These are phyloP conservation scores for Psilocybe cyanescens DNA, from an alignment of 768 basidiomycete genomes.

Conservation along the genomic window DNA sequence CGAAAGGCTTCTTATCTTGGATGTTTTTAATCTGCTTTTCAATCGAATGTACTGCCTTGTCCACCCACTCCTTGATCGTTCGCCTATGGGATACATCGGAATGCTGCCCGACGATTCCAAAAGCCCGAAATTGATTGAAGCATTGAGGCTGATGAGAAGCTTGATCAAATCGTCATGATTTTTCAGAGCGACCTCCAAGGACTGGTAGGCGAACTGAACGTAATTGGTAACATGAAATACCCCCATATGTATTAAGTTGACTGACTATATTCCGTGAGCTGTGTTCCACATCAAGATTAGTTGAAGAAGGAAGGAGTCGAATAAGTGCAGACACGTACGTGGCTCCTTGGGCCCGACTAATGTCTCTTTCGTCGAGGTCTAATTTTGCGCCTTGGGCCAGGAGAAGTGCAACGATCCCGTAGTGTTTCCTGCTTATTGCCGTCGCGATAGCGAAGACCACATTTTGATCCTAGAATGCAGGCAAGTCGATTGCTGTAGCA, in stretches of 20 bases:
- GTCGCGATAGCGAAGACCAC: conserved; percentile 40
- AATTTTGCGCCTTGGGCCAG: conserved; percentile 47
- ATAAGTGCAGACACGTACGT: conserved; percentile 28
- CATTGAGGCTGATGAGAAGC: conserved; percentile 41
- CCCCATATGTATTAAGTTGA: conserved; percentile 24
- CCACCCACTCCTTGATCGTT: conserved; percentile 44
- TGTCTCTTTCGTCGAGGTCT: conserved; percentile 35
- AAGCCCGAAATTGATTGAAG: conserved; percentile 36
- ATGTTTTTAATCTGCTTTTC: conserved; percentile 19
- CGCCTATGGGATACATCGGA: conserved; percentile 20
- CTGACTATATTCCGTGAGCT: conserved; percentile 21
- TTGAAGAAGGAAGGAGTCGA: neutral
- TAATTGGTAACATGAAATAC: conserved; percentile 20
- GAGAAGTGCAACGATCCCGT: conserved; percentile 39
- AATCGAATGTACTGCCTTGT: conserved; percentile 29
- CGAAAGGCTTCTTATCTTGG: neutral
- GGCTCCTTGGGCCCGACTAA: conserved; percentile 33
- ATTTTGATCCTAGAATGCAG: conserved; percentile 28
- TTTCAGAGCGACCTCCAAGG: conserved; percentile 40
- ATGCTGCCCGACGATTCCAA: conserved; percentile 24
- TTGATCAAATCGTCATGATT: conserved; percentile 40
- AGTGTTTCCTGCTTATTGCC: conserved; percentile 35
- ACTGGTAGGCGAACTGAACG: conserved; percentile 29
- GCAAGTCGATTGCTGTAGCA: conserved; percentile 40
- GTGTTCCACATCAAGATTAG: neutral